Conservation (phyloP, 306 rosid species). For the Rubus idaeus region DNA sequence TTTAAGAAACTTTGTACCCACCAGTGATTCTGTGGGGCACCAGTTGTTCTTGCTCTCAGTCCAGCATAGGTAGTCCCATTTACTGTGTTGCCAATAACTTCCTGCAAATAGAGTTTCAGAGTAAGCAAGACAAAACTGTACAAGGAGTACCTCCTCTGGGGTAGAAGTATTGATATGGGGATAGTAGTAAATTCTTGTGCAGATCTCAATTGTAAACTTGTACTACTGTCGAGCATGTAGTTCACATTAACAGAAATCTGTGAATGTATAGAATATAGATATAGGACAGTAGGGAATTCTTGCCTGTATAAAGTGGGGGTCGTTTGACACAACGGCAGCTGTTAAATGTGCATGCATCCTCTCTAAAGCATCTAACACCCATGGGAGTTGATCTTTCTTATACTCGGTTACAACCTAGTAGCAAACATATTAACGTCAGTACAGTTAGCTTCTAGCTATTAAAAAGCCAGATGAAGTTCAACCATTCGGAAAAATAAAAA, state of each 20-base stretch:
- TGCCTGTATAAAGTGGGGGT: slow-evolving; percentile 78
- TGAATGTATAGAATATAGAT: neutral
- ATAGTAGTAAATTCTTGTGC: neutral
- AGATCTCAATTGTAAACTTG: neutral
- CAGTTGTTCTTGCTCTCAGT: slow-evolving; percentile 89
- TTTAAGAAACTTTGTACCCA: slow-evolving; percentile 22
- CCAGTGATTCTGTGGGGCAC: slow-evolving; percentile 99
- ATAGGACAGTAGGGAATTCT: slow-evolving; percentile 17
- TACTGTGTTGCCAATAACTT: slow-evolving; percentile 80
- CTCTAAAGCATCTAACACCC: slow-evolving; percentile 80
- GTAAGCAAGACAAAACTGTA: neutral
- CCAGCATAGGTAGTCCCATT: slow-evolving; percentile 96
- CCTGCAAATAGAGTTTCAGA: slow-evolving; percentile 46
- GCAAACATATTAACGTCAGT: slow-evolving; percentile 8
- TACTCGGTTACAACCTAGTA: slow-evolving; percentile 74
- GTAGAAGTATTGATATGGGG: neutral
- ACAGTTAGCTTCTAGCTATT: neutral
- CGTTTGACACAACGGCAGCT: slow-evolving; percentile 93
- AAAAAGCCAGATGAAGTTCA: neutral
- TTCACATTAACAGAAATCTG: neutral
- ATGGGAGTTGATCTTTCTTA: slow-evolving; percentile 59
- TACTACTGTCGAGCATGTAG: neutral
- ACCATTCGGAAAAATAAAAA: neutral
- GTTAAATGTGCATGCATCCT: slow-evolving; percentile 91
- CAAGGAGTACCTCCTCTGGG: neutral